Evolutionary conservation across 805 yeast genomes (phyloP), one percentile per base, ranked within the genome.

Genomic region (Candida rishiriensis): DNA sequence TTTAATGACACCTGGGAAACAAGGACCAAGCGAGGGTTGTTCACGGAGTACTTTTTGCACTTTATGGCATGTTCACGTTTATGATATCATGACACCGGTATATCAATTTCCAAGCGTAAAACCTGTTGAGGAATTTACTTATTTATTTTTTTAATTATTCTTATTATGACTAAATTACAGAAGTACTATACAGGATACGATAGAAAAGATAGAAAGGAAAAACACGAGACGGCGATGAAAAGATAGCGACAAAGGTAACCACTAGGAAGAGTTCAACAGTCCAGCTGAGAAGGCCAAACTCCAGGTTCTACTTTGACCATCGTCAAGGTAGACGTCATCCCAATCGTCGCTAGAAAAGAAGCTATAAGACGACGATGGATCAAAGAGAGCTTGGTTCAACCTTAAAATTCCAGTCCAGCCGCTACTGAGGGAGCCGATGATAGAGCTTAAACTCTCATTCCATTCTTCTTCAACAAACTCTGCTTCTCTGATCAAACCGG

Each of bases 251-350:
- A 37, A 42, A 12, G 10, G 49, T 28, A 33, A 34, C 31, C 6
- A 12, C 10, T 70, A 8, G 69, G 70, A 40, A 70, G 61, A 34
- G 13, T 40, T 40, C 35, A 40, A 13, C 11, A 40, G 4, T 16
- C 76, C 83, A 7, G 78, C 96, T 38, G 87, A 72, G 52, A 77
- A 86, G 0, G 95, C 81, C 50, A 89, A 69, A 11, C 90, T 82
- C 95, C 96, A 89, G 0, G 97, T 84, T 49, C 81, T 68, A 26
- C 91, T 81, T 73, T 88, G 91, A 2, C 97, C 97, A 45, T 78
- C 78, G 56, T 90, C 97, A 39, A 90, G 75, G 51, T 73, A 75
- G 3, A 61, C 55, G n/a, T 68, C 66, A 37, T 69, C 59, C 73
- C 87, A 89, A 43, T 66, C 68, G 6, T 68, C 53, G 30, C 76